phyloP scores from a whole-genome alignment of 164 flowering plant species.

The Vitis cinerea region DNA sequence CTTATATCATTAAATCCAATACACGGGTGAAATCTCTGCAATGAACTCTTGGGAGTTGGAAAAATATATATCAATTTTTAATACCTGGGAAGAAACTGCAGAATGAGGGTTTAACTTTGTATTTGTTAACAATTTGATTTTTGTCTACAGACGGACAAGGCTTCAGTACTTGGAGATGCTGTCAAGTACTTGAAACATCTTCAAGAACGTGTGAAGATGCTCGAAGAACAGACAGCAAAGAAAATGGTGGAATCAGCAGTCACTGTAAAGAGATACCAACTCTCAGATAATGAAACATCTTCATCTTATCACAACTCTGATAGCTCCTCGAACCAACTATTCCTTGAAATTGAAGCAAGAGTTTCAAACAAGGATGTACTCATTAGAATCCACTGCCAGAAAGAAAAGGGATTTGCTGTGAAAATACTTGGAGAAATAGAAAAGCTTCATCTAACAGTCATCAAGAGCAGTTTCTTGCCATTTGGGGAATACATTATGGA shows the following conservation, averaged over 20 bases:
- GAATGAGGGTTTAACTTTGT: too few relatives aligned
- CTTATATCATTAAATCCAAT: too few relatives aligned
- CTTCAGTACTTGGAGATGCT: conserved; percentile 42
- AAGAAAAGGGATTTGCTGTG: conserved; percentile 24
- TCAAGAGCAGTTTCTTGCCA: conserved; percentile 32
- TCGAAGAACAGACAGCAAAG: conserved; percentile 31
- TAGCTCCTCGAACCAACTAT: conserved; percentile 4
- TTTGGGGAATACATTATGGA: conserved; percentile 40
- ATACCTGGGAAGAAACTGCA: too few relatives aligned
- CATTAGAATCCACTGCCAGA: conserved; percentile 44
- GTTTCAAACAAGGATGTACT: conserved; percentile 35
- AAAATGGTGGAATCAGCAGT: conserved; percentile 20
- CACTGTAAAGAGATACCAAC: conserved; percentile 22
- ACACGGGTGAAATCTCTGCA: too few relatives aligned
- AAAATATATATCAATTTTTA: too few relatives aligned
- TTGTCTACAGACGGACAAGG: conserved; percentile 38
- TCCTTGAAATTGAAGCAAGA: conserved; percentile 59
- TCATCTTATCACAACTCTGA: conserved; percentile 25
- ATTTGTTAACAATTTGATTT: background rate
- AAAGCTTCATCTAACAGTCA: conserved; percentile 34
- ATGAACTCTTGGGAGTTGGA: too few relatives aligned
- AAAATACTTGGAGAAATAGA: conserved; percentile 36
- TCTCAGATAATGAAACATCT: conserved; percentile 25
- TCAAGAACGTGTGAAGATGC: conserved; percentile 30
- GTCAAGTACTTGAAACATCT: conserved; percentile 38